These are phyloP conservation scores for Lichtheimia ramosa DNA, from an alignment of 371 early-diverging fungal genomes.

Conservation along the genomic window DNA sequence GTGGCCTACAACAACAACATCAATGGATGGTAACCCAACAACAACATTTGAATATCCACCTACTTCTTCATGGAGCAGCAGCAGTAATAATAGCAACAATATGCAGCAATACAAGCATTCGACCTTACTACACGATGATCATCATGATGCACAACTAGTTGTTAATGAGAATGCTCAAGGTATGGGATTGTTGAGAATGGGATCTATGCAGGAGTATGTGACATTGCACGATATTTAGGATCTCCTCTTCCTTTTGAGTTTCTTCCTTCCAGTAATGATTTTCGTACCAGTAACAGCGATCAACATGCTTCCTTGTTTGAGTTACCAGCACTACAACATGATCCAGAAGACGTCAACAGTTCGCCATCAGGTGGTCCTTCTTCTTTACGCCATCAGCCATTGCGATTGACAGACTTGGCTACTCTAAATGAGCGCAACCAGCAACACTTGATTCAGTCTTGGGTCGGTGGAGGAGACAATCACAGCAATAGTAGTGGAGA, in stretches of 20 bases:
- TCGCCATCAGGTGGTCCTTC: not conserved
- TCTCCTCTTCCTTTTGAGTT: constrained; percentile 5
- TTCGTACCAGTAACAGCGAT: not conserved
- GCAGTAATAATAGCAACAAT: not conserved
- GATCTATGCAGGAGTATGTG: not conserved
- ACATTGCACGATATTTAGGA: not conserved
- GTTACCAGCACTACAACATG: not conserved
- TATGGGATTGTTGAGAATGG: not conserved
- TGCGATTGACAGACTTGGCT: constrained; percentile 14
- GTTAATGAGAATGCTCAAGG: not conserved
- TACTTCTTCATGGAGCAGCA: not conserved
- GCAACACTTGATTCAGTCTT: constrained; percentile 22
- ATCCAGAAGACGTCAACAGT: not conserved
- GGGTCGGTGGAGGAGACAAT: constrained; percentile 14
- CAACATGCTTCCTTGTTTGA: not conserved
- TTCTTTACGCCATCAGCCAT: constrained; percentile 5
- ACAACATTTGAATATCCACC: too few relatives aligned
- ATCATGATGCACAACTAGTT: not conserved
- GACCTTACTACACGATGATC: not conserved
- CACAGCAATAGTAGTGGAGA: not conserved
- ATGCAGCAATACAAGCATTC: not conserved
- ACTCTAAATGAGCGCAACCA: constrained; percentile 19
- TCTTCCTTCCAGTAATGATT: constrained; percentile 1
- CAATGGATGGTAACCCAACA: not conserved
- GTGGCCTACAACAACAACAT: not conserved